phyloP scores from a whole-genome alignment of 768 basidiomycete genomes.

The Clitopilus hobsonii region DNA sequence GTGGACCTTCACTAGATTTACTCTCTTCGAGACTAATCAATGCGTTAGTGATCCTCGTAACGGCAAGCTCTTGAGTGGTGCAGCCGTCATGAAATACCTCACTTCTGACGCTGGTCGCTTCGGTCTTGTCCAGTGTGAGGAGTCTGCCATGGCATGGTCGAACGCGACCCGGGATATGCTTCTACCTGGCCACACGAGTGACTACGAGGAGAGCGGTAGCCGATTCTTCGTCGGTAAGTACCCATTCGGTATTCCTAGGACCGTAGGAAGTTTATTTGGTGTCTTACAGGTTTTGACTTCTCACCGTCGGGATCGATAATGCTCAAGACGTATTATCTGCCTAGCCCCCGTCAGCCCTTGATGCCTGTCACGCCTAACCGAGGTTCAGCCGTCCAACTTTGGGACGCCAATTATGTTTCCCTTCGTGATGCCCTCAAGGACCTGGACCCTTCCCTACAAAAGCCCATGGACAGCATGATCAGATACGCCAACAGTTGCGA shows the following conservation, averaged over 20 bases:
- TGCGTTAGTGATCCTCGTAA: constrained; percentile 20
- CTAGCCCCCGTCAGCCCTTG: constrained; percentile 11
- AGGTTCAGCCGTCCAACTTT: constrained; percentile 11
- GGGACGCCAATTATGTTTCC: constrained; percentile 19
- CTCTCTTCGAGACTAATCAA: constrained; percentile 1
- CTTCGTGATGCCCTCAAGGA: constrained; percentile 16
- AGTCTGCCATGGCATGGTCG: constrained; percentile 21
- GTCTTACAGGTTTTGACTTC: constrained; percentile 24
- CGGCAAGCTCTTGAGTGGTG: constrained; percentile 18
- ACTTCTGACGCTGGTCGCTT: constrained; percentile 21
- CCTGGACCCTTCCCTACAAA: constrained; percentile 18
- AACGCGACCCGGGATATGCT: constrained; percentile 23
- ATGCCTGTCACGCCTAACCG: constrained; percentile 4
- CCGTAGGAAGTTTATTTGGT: background rate
- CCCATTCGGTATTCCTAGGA: background rate
- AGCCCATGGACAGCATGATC: constrained; percentile 21
- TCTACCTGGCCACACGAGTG: constrained; percentile 14
- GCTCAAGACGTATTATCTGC: constrained; percentile 26
- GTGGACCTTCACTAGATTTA: background rate
- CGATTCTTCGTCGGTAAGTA: constrained; percentile 26
- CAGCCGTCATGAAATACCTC: constrained; percentile 21
- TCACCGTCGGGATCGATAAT: constrained; percentile 18
- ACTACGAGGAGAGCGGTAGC: constrained; percentile 15
- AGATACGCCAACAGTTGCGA: constrained; percentile 20
- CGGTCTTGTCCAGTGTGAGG: constrained; percentile 19